These are phyloP conservation scores for Myrica gale DNA, from an alignment of 306 rosid genomes.

Conservation along the genomic window DNA sequence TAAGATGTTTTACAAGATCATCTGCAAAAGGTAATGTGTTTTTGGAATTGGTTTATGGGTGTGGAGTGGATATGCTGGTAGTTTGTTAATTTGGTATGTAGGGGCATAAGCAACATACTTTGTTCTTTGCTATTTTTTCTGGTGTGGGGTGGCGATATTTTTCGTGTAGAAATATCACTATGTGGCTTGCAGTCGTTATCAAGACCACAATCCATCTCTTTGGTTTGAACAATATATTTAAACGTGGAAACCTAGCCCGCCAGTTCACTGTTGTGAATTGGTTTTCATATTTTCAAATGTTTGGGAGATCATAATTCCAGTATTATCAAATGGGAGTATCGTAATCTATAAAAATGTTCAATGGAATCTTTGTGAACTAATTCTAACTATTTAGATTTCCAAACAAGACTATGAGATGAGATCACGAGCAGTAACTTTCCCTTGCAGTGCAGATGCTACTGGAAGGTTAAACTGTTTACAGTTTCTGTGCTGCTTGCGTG, in stretches of 20 bases:
- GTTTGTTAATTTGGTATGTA: background rate
- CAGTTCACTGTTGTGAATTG: too few relatives aligned
- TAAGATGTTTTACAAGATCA: constrained; percentile 4
- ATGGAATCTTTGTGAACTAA: background rate
- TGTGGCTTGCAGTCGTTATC: background rate
- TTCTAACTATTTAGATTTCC: background rate
- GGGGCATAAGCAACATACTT: background rate
- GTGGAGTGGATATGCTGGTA: background rate
- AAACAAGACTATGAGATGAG: background rate
- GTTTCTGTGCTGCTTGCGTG: background rate
- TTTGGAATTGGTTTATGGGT: background rate
- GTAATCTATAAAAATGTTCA: too few relatives aligned
- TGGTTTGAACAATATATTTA: constrained; percentile 4
- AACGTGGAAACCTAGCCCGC: background rate
- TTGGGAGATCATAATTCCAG: too few relatives aligned
- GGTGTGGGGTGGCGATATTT: background rate
- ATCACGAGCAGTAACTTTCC: background rate
- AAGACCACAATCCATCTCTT: constrained; percentile 15
- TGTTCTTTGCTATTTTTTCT: background rate
- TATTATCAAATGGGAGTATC: too few relatives aligned
- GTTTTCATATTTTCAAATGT: too few relatives aligned
- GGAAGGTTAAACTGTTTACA: background rate
- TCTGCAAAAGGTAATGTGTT: background rate
- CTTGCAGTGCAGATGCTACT: background rate
- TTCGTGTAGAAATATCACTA: background rate